Evolutionary conservation across 805 yeast species (phyloP), one percentile per base, ranked within the genome.

Genomic region (Myxozyma vanderwaltii): DNA sequence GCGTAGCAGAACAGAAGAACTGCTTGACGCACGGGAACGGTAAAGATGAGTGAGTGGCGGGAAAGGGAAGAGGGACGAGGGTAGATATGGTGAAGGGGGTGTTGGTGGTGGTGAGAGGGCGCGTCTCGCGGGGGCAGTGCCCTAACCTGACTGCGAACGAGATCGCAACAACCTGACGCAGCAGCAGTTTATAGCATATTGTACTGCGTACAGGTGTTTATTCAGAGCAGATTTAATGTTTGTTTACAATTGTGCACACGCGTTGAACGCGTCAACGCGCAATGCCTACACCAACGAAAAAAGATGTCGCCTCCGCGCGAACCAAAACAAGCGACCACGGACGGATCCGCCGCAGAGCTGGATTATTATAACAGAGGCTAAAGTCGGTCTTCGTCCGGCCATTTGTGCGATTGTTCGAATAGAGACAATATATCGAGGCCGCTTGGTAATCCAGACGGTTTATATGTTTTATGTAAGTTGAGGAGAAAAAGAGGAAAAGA

Each of bases 381-480:
- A 31, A 24, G 3, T 52, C 44, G 31, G 33, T 62, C 61, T 62
- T 24, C 65, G 63, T 62, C 65, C 54, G 53, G 65, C 65, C 65
- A 62, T 62, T 62, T 59, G 56, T 59, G 65, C 65, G 36, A 31
- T 27, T n/a, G 19, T 57, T 49, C 63, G 59, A 61, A 58, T 48
- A 35, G 63, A 51, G 36, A 23, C 17, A 47, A 17, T n/a, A 38
- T 6, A 35, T 53, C 63, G 63, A 58, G 49, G 40, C 45, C 60
- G 60, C 63, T 54, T 58, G 65, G 64, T 60, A 62, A n/a, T 60
- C 65, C 65, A 51, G 65, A 62, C 63, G 63, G 60, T 53, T 13
- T 13, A 51, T 56, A 45, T 54, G 51, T 51, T 58, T 24, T 39
- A 59, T 54, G 63, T 59, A 56, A 55, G 56, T 53, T 36, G 38